Evolutionary conservation across 208 protist genomes (phyloP).

Genomic region (Entamoeba invadens): DNA sequence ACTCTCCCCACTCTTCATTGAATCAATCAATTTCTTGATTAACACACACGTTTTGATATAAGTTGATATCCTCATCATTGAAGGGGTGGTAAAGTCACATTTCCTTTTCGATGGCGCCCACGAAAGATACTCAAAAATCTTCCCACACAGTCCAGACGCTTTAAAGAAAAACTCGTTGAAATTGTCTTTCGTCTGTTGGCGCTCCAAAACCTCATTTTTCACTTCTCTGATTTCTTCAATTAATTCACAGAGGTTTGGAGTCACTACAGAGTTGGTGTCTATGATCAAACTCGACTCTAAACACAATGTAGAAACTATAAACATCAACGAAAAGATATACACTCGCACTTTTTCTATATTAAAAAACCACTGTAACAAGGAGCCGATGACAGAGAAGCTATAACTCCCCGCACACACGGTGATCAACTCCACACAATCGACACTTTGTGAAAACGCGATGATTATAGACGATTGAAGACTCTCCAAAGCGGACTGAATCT

Average conservation of each 20-base stretch:
- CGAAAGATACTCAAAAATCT: background rate
- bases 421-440: background rate
- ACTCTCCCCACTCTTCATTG: no score
- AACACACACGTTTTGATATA: background rate
- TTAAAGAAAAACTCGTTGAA: background rate
- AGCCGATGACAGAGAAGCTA: background rate
- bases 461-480: background rate
- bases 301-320: background rate
- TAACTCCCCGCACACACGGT: background rate
- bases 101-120: background rate
- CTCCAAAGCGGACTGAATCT: background rate
- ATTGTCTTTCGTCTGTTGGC: background rate
- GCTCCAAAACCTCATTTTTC: background rate
- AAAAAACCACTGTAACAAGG: background rate
- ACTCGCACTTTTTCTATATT: background rate
- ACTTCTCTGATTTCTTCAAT: background rate
- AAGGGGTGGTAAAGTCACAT: background rate
- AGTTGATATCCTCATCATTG: background rate
- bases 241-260: background rate
- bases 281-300: background rate
- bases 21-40: background rate
- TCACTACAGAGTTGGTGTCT: background rate
- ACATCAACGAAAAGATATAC: no score
- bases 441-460: background rate
- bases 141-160: background rate